Conservation (phyloP, 352 stramenopile genomes). For the Pythium phragmitis region DNA sequence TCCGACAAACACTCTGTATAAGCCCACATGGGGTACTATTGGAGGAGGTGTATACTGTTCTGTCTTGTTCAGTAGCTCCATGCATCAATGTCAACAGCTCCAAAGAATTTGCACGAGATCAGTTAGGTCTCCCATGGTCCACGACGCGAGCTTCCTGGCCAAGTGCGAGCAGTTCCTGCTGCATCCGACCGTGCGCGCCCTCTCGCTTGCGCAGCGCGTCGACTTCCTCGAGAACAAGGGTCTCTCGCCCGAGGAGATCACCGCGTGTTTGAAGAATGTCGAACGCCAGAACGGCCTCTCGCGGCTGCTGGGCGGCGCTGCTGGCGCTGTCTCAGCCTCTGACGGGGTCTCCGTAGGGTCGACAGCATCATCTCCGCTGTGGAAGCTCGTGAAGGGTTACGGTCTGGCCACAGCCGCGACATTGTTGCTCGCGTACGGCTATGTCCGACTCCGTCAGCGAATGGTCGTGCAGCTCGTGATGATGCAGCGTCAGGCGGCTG, state of each 20-base stretch:
- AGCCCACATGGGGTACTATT: neutral
- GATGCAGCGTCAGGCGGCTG: slow-evolving; percentile 12
- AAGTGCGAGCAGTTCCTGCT: slow-evolving; percentile 72
- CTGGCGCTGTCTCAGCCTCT: neutral
- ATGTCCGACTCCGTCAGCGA: slow-evolving; percentile 22
- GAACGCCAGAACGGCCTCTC: slow-evolving; percentile 58
- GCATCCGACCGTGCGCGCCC: slow-evolving; percentile 55
- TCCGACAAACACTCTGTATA: neutral
- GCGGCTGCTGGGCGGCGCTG: slow-evolving; percentile 28
- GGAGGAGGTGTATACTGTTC: neutral
- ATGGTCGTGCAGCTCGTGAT: slow-evolving; percentile 22
- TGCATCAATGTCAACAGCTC: slow-evolving; percentile 3
- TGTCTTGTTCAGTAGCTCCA: neutral
- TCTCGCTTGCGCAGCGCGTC: slow-evolving; percentile 69
- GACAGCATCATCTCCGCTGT: slow-evolving; percentile 7
- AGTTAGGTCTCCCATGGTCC: neutral
- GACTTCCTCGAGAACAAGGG: slow-evolving; percentile 79
- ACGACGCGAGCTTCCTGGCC: slow-evolving; percentile 38
- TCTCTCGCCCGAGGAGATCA: slow-evolving; percentile 65
- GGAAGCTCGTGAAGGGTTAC: slow-evolving; percentile 13
- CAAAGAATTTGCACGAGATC: neutral
- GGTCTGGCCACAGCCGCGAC: slow-evolving; percentile 23
- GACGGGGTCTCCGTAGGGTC: neutral
- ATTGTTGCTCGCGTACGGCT: slow-evolving; percentile 28
- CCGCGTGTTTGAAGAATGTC: slow-evolving; percentile 52